These are phyloP conservation scores for Mariannaea sp. DNA, from an alignment of 2,329 filamentous ascomycete genomes.

Conservation along the genomic window DNA sequence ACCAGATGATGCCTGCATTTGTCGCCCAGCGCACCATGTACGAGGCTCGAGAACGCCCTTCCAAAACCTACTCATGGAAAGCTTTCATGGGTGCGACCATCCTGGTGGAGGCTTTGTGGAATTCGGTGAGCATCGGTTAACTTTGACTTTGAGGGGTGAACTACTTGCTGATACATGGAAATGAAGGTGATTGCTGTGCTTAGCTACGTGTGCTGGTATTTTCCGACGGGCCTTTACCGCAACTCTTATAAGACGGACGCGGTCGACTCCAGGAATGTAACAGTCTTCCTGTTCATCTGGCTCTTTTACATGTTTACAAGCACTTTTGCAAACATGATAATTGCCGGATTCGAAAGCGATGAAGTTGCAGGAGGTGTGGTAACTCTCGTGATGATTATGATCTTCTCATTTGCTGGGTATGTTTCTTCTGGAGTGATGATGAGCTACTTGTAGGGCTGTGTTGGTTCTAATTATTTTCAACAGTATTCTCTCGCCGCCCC, in stretches of 20 bases:
- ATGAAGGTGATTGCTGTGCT: slow-evolving; percentile 44
- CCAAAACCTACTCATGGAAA: slow-evolving; percentile 68
- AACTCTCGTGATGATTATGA: slow-evolving; percentile 65
- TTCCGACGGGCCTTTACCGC: slow-evolving; percentile 64
- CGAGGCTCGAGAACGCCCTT: slow-evolving; percentile 68
- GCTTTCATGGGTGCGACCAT: slow-evolving; percentile 61
- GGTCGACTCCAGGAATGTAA: slow-evolving; percentile 53
- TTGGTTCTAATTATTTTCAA: not conserved
- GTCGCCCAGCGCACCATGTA: slow-evolving; percentile 70
- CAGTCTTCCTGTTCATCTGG: slow-evolving; percentile 67
- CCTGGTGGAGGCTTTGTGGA: slow-evolving; percentile 23
- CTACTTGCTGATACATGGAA: not conserved
- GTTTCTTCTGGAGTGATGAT: not conserved
- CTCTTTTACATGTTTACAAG: slow-evolving; percentile 67
- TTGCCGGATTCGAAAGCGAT: slow-evolving; percentile 64
- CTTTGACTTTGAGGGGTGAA: not conserved
- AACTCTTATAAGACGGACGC: slow-evolving; percentile 60
- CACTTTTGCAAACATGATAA: slow-evolving; percentile 67
- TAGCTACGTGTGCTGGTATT: slow-evolving; percentile 69
- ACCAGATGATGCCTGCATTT: slow-evolving; percentile 72
- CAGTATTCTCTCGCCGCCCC: slow-evolving; percentile 13
- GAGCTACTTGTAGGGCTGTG: not conserved
- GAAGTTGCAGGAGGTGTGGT: slow-evolving; percentile 68
- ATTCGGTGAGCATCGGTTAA: slow-evolving; percentile 4
- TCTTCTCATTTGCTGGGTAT: slow-evolving; percentile 57